phyloP scores from a whole-genome alignment of 305 asterid species.

The Fraxinus velutina region DNA sequence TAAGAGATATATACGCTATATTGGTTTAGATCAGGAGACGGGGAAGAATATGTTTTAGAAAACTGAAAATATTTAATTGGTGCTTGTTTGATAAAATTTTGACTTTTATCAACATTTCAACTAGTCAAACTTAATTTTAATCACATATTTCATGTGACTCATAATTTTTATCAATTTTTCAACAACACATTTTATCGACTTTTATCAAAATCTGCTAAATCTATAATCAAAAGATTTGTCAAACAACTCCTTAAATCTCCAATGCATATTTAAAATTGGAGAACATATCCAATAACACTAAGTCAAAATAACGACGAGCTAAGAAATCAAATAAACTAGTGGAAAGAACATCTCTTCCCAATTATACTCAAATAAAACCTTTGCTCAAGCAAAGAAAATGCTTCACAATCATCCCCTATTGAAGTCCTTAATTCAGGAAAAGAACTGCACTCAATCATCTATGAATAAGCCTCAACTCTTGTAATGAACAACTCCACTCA shows the following conservation, averaged over 20 bases:
- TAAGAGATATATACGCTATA: not conserved
- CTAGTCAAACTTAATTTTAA: too few relatives aligned
- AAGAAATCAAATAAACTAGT: not conserved
- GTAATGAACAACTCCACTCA: not conserved
- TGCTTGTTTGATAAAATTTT: not conserved
- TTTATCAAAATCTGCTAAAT: not conserved
- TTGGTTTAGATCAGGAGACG: not conserved
- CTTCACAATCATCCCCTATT: not conserved
- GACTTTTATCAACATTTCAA: not conserved
- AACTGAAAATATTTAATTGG: not conserved
- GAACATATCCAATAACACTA: not conserved
- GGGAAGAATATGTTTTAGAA: not conserved
- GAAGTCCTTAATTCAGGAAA: not conserved
- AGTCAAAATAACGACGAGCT: not conserved
- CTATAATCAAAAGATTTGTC: not conserved
- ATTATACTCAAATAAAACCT: not conserved
- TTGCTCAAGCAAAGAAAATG: not conserved
- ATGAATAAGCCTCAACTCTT: not conserved
- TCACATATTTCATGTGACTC: not conserved
- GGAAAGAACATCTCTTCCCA: not conserved
- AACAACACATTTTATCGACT: not conserved
- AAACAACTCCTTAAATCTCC: not conserved
- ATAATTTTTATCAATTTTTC: too few relatives aligned
- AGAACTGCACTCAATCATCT: not conserved
- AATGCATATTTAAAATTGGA: not conserved